A percentile compares a stretch with the other conserved stretches of the same genome.
Evolutionary conservation across 257 asterid species (phyloP).

Genomic region (Penstemon eatonii): DNA sequence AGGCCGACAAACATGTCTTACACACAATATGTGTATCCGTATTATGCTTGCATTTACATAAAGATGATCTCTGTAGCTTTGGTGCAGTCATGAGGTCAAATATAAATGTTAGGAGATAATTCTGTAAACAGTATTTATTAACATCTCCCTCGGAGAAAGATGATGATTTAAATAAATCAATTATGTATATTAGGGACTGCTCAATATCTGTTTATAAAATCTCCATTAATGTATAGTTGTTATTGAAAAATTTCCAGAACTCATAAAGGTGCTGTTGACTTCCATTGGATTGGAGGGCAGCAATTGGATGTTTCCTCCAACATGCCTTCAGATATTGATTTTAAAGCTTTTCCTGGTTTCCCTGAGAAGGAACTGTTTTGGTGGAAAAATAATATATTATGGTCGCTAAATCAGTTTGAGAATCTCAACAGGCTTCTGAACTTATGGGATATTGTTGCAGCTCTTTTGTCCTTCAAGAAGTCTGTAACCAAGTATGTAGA

Average conservation of each 20-base stretch:
- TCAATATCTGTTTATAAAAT: constrained; percentile 9
- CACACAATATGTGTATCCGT: constrained; percentile 22
- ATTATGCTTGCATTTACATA: constrained; percentile 9
- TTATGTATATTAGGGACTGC: constrained; percentile 14
- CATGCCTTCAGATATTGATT: constrained; percentile 38
- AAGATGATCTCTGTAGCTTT: constrained; percentile 4
- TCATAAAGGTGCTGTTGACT: constrained; percentile 71
- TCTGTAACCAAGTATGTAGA: constrained; percentile 52
- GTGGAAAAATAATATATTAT: constrained; percentile 66
- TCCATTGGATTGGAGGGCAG: constrained; percentile 93
- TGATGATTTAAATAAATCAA: constrained; percentile 5
- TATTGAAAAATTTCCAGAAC: constrained; percentile 44
- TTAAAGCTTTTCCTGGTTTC: constrained; percentile 50
- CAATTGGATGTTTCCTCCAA: constrained; percentile 51
- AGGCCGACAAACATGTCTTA: neutral
- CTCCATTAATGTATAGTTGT: constrained; percentile 13
- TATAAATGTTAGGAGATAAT: neutral
- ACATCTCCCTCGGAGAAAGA: neutral
- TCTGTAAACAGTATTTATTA: constrained; percentile 17
- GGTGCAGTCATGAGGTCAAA: constrained; percentile 1
- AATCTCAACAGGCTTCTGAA: constrained; percentile 51
- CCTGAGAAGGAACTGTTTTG: constrained; percentile 56
- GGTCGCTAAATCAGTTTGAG: constrained; percentile 62
- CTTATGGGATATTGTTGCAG: constrained; percentile 75
- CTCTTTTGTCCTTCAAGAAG: constrained; percentile 69